Conservation (phyloP, 768 basidiomycete species). For the Infundibulicybe gibba region DNA sequence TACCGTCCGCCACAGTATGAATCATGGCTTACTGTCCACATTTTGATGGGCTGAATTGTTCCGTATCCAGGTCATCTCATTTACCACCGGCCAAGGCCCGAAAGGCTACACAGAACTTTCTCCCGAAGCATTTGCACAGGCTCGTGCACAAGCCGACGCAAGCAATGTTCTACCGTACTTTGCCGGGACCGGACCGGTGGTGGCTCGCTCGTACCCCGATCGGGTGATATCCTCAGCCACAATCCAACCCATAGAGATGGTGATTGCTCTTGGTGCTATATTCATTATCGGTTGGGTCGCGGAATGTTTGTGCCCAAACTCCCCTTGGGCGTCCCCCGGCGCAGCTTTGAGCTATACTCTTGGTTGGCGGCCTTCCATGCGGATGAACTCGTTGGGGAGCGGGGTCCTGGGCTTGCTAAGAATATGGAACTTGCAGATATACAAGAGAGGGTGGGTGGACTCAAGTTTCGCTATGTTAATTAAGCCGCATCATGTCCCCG, state of each 20-base stretch:
- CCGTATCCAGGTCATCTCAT: conserved; percentile 29
- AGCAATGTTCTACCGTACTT: conserved; percentile 39
- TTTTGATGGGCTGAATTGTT: not conserved
- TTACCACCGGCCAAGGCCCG: conserved; percentile 30
- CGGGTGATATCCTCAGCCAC: conserved; percentile 18
- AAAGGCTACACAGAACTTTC: conserved; percentile 35
- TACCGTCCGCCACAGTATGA: conserved; percentile 35
- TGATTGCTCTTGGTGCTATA: conserved; percentile 16
- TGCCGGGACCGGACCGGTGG: conserved; percentile 27
- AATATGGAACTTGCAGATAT: conserved; percentile 27
- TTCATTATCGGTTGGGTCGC: conserved; percentile 27
- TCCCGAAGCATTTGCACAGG: conserved; percentile 22
- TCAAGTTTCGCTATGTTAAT: conserved; percentile 18
- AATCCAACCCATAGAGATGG: conserved; percentile 19
- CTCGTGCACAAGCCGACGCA: conserved; percentile 34
- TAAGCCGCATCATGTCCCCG: not conserved
- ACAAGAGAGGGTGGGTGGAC: conserved; percentile 18
- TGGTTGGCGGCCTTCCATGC: conserved; percentile 25
- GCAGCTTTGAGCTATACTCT: conserved; percentile 25
- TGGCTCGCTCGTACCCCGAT: conserved; percentile 32
- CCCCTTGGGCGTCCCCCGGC: conserved; percentile 22
- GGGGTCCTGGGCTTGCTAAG: conserved; percentile 14
- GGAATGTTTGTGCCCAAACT: conserved; percentile 23
- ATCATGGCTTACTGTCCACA: not conserved
- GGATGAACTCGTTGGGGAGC: conserved; percentile 22